Evolutionary conservation across 1,284 basidiomycete species (phyloP).

Genomic region (Malassezia yamatoensis): DNA sequence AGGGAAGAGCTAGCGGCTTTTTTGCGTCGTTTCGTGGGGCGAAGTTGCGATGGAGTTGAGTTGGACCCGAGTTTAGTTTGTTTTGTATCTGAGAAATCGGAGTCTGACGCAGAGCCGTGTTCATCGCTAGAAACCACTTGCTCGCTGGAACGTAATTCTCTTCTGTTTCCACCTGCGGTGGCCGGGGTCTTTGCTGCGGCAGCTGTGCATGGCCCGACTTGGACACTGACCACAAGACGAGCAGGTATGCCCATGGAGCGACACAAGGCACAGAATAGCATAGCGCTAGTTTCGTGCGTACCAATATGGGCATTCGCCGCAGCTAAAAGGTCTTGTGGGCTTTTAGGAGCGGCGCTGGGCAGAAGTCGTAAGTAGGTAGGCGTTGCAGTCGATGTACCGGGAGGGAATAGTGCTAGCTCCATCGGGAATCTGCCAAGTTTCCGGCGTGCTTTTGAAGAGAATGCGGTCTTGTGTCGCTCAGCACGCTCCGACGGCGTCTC

Average conservation of each 20-base stretch:
- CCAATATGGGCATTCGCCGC: slow-evolving; percentile 70
- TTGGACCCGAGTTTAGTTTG: too few species aligned
- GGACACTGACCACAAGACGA: slow-evolving; percentile 76
- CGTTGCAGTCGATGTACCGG: slow-evolving; percentile 20
- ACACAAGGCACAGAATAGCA: slow-evolving; percentile 82
- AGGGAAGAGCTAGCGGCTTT: too few species aligned
- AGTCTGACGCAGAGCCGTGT: not conserved
- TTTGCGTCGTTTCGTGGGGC: not conserved
- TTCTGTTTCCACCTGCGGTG: not conserved
- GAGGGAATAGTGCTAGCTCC: slow-evolving; percentile 51
- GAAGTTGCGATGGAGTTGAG: not conserved
- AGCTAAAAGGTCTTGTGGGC: slow-evolving; percentile 76
- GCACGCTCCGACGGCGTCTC: slow-evolving; percentile 34
- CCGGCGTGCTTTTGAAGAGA: not conserved
- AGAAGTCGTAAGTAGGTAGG: slow-evolving; percentile 44
- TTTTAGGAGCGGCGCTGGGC: slow-evolving; percentile 63
- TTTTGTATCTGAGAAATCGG: too few species aligned
- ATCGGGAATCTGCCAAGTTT: slow-evolving; percentile 2
- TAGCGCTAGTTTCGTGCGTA: slow-evolving; percentile 74
- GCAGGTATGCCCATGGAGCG: slow-evolving; percentile 77
- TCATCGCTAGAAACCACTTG: slow-evolving; percentile 31
- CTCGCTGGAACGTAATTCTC: slow-evolving; percentile 9
- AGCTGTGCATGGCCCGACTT: slow-evolving; percentile 69
- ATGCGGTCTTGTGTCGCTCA: slow-evolving; percentile 26
- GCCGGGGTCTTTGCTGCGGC: slow-evolving; percentile 7